Evolutionary conservation across 805 yeast species (phyloP), one percentile per base, ranked within the genome.

Genomic region (Pichia rugopelliculosa): DNA sequence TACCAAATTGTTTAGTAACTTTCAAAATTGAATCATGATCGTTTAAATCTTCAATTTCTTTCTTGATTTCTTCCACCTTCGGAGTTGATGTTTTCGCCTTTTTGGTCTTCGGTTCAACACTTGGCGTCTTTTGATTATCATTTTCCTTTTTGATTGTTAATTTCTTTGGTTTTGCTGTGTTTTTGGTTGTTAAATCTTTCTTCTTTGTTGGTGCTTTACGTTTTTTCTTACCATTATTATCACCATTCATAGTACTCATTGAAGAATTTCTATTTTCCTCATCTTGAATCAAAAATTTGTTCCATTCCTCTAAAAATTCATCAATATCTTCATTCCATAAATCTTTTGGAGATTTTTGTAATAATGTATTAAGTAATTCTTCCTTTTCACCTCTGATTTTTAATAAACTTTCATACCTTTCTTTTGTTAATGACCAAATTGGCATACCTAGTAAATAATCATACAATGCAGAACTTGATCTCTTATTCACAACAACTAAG

Each of bases 361-460:
- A 74, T 55, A 93, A 71, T 0, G 59, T 62, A 40, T 79, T 82
- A 56, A 91, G 73, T 60, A 87, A 95, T 12, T 64, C 70, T 61
- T 88, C 91, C 58, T 82, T 84, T 23, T 71, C 82, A 48, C 80
- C 87, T 51, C 79, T 76, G 61, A 90, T 95, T 46, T 74, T 74
- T 57, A 89, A 69, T 54, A 93, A 70, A 55, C 77, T 82, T 58
- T 87, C 90, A 61, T 90, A 93, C 57, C 93, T 77, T 67, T 93
- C 99, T 49, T 74, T 75, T 0, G 99, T 91, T 60, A 93, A 77
- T 36, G 96, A 84, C 93, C 96, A 88, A 54, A 93, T 82, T 33
- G 89, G 79, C 96, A 93, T 86, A 46, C 93, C 95, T 45, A 93
- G 72, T 53, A 93, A 72, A 57, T 93, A 93, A 59, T 93, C 98